phyloP scores from a whole-genome alignment of 2,329 filamentous ascomycete species.

The Penicillium verrucosum region DNA sequence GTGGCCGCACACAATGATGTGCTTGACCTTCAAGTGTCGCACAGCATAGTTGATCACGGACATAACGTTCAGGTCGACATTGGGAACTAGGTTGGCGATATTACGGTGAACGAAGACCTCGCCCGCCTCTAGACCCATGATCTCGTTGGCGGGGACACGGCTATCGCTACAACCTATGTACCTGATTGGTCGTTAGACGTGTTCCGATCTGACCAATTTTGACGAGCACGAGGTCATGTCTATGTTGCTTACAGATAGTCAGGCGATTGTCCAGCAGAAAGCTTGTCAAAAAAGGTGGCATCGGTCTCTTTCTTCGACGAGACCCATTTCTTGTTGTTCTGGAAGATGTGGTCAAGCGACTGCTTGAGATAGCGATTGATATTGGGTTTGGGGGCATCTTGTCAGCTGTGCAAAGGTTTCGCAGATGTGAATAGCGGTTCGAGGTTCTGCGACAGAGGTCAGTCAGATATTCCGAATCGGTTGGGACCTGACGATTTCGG shows the following conservation, averaged over 20 bases:
- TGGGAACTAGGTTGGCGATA: conserved; percentile 34
- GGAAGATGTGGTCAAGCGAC: conserved; percentile 63
- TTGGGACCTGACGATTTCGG: background rate
- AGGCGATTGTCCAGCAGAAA: conserved; percentile 63
- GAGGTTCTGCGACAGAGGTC: background rate
- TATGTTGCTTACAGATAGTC: conserved; percentile 55
- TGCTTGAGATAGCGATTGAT: background rate
- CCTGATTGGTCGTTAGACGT: conserved; percentile 6
- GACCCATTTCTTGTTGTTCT: conserved; percentile 67
- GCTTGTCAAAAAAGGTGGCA: conserved; percentile 63
- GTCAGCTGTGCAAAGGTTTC: background rate
- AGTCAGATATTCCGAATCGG: background rate
- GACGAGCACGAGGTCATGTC: background rate
- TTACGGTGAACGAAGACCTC: conserved; percentile 37
- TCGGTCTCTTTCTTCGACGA: conserved; percentile 56
- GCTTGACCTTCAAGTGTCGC: conserved; percentile 52
- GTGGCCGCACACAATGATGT: conserved; percentile 69
- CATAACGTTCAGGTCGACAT: conserved; percentile 30
- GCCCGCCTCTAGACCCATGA: conserved; percentile 32
- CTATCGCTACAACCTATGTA: conserved; percentile 38
- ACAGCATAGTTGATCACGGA: conserved; percentile 35
- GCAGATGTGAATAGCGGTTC: background rate
- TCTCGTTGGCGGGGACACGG: conserved; percentile 33
- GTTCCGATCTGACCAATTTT: background rate
- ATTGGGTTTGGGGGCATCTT: background rate